A percentile compares a stretch with the other conserved stretches of the same genome.
phyloP scores from a whole-genome alignment of 2,329 filamentous ascomycete genomes.

The Penicillium sp. region DNA sequence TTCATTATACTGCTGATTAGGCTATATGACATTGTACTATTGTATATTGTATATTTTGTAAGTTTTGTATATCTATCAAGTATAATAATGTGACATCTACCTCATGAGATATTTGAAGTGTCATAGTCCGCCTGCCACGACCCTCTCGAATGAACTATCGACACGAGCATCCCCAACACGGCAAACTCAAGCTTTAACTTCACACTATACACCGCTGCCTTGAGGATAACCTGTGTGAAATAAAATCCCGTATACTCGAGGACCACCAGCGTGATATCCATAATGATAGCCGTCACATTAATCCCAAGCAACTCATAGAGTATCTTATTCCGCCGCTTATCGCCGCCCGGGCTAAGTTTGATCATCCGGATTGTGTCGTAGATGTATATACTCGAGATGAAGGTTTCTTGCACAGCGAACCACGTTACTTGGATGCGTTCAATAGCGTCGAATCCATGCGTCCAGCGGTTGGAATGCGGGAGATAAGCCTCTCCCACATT shows the following conservation, averaged over 20 bases:
- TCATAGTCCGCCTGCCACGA: slow-evolving; percentile 10
- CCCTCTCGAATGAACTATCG: slow-evolving; percentile 8
- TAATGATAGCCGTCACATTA: slow-evolving; percentile 48
- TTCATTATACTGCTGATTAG: not conserved
- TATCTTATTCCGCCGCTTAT: slow-evolving; percentile 28
- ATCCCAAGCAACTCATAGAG: slow-evolving; percentile 46
- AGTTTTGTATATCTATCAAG: too few relatives aligned
- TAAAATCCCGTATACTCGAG: slow-evolving; percentile 41
- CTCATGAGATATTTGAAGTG: slow-evolving; percentile 8
- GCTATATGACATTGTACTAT: not conserved
- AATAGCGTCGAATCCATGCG: not conserved
- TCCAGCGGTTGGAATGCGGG: slow-evolving; percentile 27
- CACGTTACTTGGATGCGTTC: slow-evolving; percentile 16
- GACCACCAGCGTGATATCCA: slow-evolving; percentile 47
- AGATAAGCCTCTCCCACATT: slow-evolving; percentile 12
- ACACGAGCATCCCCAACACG: slow-evolving; percentile 52
- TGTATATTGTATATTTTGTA: not conserved
- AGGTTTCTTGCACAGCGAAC: slow-evolving; percentile 15
- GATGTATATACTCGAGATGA: slow-evolving; percentile 46
- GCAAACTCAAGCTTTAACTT: slow-evolving; percentile 59
- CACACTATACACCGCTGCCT: slow-evolving; percentile 35
- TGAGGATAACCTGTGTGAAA: slow-evolving; percentile 39
- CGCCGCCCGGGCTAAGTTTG: slow-evolving; percentile 12
- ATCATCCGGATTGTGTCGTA: slow-evolving; percentile 51
- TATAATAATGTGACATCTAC: too few relatives aligned